Conservation (phyloP, 768 basidiomycete species). For the Pleurotus sapidus region DNA sequence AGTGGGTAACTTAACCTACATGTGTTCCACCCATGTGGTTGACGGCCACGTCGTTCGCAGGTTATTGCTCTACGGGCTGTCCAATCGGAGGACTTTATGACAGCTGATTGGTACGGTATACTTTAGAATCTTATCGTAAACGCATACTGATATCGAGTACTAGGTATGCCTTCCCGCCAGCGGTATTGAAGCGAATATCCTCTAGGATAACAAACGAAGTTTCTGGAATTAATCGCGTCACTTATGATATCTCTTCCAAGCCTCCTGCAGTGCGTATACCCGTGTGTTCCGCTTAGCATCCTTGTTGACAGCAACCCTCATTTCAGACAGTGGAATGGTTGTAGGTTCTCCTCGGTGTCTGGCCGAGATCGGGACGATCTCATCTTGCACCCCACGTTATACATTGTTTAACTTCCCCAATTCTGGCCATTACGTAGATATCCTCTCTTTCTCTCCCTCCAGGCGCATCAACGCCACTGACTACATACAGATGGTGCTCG, state of each 20-base stretch:
- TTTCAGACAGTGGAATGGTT: slow-evolving; percentile 50
- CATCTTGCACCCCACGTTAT: no score
- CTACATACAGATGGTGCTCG: no score
- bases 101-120: slow-evolving; percentile 84
- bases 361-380: no score
- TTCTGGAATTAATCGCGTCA: slow-evolving; percentile 91
- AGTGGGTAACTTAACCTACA: slow-evolving; percentile 31
- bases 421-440: no score
- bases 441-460: no score
- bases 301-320: slow-evolving; percentile 1
- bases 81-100: slow-evolving; percentile 99
- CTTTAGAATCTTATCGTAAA: no score
- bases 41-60: no score
- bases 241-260: slow-evolving; percentile 96
- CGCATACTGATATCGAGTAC: slow-evolving; percentile 9
- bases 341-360: slow-evolving; percentile 15
- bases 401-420: no score
- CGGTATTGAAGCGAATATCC: slow-evolving; percentile 86
- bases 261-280: slow-evolving; percentile 76
- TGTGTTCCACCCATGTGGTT: not conserved
- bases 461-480: no score
- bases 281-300: slow-evolving; percentile 3
- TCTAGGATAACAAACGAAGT: slow-evolving; percentile 98
- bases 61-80: slow-evolving; percentile 95
- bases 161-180: slow-evolving; percentile 95